These are phyloP conservation scores for Arxiozyma telluris DNA, from an alignment of 1,139 yeast genomes.

Conservation along the genomic window DNA sequence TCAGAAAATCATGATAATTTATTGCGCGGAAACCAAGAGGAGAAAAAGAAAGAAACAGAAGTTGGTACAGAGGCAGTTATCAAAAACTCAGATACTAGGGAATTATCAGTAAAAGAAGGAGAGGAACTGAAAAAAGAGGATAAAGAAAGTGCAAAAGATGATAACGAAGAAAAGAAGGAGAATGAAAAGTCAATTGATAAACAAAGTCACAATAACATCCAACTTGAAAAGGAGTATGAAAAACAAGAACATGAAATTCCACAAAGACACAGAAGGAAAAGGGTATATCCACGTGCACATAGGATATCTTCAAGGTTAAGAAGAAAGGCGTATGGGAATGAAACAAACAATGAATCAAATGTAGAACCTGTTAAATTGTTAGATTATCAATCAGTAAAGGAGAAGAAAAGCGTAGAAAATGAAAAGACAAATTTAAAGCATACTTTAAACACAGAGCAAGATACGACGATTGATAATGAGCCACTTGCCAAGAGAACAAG, in stretches of 20 bases:
- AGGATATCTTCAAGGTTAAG: conserved; percentile 2
- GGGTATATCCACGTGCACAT: conserved; percentile 5
- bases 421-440: conserved; percentile 1
- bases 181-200: background rate
- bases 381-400: conserved; percentile 7
- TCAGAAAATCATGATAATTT: background rate
- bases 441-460: background rate
- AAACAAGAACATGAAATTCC: background rate
- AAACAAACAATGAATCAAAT: conserved; percentile 4
- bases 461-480: conserved; percentile 6
- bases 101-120: background rate
- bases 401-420: conserved; percentile 8
- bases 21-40: background rate
- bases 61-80: background rate
- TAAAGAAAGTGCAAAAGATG: background rate
- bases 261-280: conserved; percentile 3
- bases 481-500: conserved; percentile 28
- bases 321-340: conserved; percentile 5
- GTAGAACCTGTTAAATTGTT: background rate
- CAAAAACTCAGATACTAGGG: background rate
- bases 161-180: background rate
- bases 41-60: background rate
- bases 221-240: conserved; percentile 4
- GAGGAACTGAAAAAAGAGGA: background rate
- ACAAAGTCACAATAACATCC: background rate